Percentiles rank a stretch among this genome's conserved stretches.
phyloP scores from a whole-genome alignment of 2,329 filamentous ascomycete genomes.

The Hypoxylon sp. region DNA sequence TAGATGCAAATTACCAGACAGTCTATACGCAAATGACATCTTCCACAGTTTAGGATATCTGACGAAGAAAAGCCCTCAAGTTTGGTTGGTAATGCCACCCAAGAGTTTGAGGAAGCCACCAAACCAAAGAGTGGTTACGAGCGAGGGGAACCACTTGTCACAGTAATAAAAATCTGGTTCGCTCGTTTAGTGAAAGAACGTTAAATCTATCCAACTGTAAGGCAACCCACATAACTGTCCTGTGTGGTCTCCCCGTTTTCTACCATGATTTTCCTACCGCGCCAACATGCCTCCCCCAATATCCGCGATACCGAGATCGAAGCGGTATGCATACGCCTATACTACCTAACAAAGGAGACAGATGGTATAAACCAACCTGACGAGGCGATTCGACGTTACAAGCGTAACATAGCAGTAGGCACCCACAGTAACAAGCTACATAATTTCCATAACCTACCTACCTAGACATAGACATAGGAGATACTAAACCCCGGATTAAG shows the following conservation, averaged over 20 bases:
- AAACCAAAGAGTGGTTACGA: constrained; percentile 27
- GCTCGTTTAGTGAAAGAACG: constrained; percentile 32
- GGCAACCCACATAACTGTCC: constrained; percentile 36
- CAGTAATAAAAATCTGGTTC: constrained; percentile 42
- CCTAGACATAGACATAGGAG: neutral
- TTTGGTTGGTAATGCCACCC: constrained; percentile 29
- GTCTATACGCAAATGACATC: constrained; percentile 33
- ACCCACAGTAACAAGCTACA: constrained; percentile 12
- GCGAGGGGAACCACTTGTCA: constrained; percentile 37
- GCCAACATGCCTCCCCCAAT: constrained; percentile 24
- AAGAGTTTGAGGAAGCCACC: constrained; percentile 26
- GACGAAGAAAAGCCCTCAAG: constrained; percentile 31
- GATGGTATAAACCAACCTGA: constrained; percentile 19
- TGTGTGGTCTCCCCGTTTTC: constrained; percentile 17
- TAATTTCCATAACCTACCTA: constrained; percentile 11
- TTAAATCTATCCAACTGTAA: constrained; percentile 34
- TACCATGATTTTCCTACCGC: constrained; percentile 11
- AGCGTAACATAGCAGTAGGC: constrained; percentile 32
- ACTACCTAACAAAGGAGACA: constrained; percentile 21
- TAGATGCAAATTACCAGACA: constrained; percentile 39
- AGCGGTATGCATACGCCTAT: constrained; percentile 9
- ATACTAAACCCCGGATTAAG: constrained; percentile 17
- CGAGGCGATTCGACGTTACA: constrained; percentile 37
- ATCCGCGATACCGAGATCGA: constrained; percentile 22
- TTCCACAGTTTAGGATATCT: constrained; percentile 33